Conservation (phyloP, 164 flowering plant species). For the Sedum album region DNA sequence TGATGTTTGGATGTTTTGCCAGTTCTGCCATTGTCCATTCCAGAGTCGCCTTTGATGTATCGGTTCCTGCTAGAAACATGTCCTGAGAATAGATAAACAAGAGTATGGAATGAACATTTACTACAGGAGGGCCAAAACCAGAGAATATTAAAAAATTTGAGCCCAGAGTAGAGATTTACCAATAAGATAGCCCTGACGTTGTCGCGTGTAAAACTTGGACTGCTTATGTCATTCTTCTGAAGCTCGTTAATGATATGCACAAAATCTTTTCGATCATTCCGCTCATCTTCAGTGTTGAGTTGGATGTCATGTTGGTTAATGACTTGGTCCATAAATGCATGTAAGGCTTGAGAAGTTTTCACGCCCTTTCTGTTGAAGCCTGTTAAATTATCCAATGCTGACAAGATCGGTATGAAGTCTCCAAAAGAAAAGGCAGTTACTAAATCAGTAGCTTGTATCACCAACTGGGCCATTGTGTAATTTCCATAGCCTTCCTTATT, state of each 20-base stretch:
- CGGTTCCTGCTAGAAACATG: constrained; percentile 13
- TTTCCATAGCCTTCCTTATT: background rate
- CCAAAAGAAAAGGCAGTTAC: constrained; percentile 14
- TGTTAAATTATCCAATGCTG: constrained; percentile 18
- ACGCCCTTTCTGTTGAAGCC: constrained; percentile 14
- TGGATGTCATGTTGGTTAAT: constrained; percentile 14
- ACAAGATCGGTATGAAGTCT: constrained; percentile 18
- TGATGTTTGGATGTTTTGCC: background rate
- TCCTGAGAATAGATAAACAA: constrained; percentile 1
- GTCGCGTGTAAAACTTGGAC: constrained; percentile 6
- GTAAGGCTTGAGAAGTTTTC: constrained; percentile 10
- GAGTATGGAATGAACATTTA: background rate
- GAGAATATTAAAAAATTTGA: background rate
- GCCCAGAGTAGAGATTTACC: constrained; percentile 8
- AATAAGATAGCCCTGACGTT: constrained; percentile 13
- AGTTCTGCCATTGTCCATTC: constrained; percentile 16
- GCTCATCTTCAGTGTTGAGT: background rate
- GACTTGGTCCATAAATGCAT: constrained; percentile 15
- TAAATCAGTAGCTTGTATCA: constrained; percentile 1
- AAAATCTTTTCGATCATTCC: constrained; percentile 8
- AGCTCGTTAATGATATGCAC: constrained; percentile 13
- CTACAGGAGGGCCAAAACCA: background rate
- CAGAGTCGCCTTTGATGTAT: constrained; percentile 4
- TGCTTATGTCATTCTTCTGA: constrained; percentile 5
- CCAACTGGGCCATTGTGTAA: constrained; percentile 1